These are phyloP conservation scores for Termitomyces eurrhizus DNA, from an alignment of 768 basidiomycete species.

Conservation along the genomic window DNA sequence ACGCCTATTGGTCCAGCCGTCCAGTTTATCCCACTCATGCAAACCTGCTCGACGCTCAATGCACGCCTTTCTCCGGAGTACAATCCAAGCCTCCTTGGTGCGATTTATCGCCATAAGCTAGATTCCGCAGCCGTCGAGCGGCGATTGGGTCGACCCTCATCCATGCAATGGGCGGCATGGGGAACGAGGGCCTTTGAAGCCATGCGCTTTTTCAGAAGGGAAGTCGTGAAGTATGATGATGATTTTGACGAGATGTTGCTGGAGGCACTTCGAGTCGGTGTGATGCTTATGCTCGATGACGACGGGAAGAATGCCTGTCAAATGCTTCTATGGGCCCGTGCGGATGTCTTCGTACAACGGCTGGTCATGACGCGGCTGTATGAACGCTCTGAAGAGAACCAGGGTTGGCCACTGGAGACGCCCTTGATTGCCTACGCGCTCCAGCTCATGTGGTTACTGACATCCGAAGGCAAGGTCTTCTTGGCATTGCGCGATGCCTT, in stretches of 20 bases:
- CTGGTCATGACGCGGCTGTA: conserved; percentile 39
- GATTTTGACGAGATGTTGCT: not conserved
- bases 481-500: not conserved
- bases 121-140: conserved; percentile 49
- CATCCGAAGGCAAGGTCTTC: conserved; percentile 31
- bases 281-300: conserved; percentile 39
- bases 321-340: conserved; percentile 38
- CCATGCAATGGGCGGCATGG: conserved; percentile 17
- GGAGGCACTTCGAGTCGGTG: conserved; percentile 2
- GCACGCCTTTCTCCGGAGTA: conserved; percentile 24
- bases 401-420: conserved; percentile 51
- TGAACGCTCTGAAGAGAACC: conserved; percentile 21
- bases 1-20: conserved; percentile 41
- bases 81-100: conserved; percentile 41
- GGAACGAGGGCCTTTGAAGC: conserved; percentile 5
- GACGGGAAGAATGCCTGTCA: conserved; percentile 51
- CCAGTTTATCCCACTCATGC: conserved; percentile 44
- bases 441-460: conserved; percentile 53
- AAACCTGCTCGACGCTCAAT: conserved; percentile 37
- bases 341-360: conserved; percentile 35
- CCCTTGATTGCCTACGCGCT: conserved; percentile 42
- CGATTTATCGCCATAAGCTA: conserved; percentile 53
- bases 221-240: not conserved
- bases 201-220: not conserved
- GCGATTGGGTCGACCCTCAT: conserved; percentile 37